Evolutionary conservation across 345 rosid genomes (phyloP).

Genomic region (Aethionema arabicum): DNA sequence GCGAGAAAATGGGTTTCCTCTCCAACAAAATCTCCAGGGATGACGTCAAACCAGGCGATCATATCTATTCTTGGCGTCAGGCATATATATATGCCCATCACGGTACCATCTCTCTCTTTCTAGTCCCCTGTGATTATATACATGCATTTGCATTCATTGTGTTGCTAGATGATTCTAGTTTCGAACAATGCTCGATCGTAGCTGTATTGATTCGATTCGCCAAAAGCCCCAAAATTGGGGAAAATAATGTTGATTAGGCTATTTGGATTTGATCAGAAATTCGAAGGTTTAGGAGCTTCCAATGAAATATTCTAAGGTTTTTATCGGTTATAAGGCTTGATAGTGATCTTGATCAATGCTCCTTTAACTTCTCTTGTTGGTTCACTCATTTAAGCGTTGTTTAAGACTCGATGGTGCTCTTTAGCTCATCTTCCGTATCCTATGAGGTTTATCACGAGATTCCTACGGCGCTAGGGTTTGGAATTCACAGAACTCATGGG

Average conservation of each 20-base stretch:
- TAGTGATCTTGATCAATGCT: conserved; percentile 11
- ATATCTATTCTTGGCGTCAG: conserved; percentile 80
- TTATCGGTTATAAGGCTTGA: neutral
- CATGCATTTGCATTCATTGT: conserved; percentile 4
- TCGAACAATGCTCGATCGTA: neutral
- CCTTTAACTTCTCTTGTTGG: conserved; percentile 1
- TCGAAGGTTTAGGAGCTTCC: neutral
- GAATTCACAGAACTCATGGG: neutral
- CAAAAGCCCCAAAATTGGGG: conserved; percentile 13
- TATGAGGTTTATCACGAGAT: neutral
- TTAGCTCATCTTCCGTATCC: neutral
- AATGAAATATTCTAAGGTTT: neutral
- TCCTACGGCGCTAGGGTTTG: neutral
- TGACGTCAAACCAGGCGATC: conserved; percentile 67
- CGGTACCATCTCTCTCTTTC: conserved; percentile 40
- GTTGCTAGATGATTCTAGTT: neutral
- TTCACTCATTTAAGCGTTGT: neutral
- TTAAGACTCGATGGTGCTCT: conserved; percentile 14
- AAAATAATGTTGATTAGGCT: neutral
- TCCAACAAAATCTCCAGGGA: conserved; percentile 58
- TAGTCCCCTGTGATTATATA: neutral
- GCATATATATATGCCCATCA: conserved; percentile 81
- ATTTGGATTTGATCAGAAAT: neutral
- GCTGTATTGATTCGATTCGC: conserved; percentile 1
- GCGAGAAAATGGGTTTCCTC: conserved; percentile 54